Base-by-base conservation (phyloP, 257 asterid genomes). In the Rauvolfia tetraphylla region DNA sequence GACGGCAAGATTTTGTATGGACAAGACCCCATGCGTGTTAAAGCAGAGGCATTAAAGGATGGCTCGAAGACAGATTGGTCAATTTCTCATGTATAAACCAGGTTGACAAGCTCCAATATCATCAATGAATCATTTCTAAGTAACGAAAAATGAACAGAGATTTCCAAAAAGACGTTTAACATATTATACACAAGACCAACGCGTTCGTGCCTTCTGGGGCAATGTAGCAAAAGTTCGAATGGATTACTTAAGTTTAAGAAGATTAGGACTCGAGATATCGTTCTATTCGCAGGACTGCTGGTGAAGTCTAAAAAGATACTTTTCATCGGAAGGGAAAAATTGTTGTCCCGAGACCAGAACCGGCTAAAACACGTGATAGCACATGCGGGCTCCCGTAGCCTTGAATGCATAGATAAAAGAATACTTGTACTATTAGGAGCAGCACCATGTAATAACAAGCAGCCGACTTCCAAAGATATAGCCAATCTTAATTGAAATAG, bases 321-420 rank as follows among this genome's bases (percentile, higher is more conserved):
- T 44, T 12, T 53, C 15, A 2, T 41, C 36, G 5, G 44, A 27
- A 76, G 31, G 38, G 23, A 31, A 41, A 29, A 67, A 53, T 34
- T 31, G 66, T 15, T 46, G 25, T 15, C 25, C n/a, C 3, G 42
- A 2, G 58, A 62, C 22, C 5, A 62, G 10, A 68, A 63, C 48
- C 44, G 10, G 67, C 54, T 34, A 20, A 70, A 54, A 46, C 90
- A 84, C 87, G 87, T 88, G 92, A 82, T 66, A 53, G 62, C 85
- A 86, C 81, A 84, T 84, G 90, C 44, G 10, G 14, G 51, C 48
- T 67, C 53, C 77, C 79, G n/a, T n/a, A 48, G 38, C n/a, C 27
- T 58, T 59, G 39, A 58, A 31, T 62, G 25, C 34, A 39, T 14
- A n/a, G 46, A 72, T 33, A 25, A 38, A 44, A 70, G 36, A 46